A percentile compares a stretch with the other conserved stretches of the same genome.
Evolutionary conservation across 2,329 filamentous ascomycete genomes (phyloP).

Genomic region (Nannizziopsis arthrosporioides): DNA sequence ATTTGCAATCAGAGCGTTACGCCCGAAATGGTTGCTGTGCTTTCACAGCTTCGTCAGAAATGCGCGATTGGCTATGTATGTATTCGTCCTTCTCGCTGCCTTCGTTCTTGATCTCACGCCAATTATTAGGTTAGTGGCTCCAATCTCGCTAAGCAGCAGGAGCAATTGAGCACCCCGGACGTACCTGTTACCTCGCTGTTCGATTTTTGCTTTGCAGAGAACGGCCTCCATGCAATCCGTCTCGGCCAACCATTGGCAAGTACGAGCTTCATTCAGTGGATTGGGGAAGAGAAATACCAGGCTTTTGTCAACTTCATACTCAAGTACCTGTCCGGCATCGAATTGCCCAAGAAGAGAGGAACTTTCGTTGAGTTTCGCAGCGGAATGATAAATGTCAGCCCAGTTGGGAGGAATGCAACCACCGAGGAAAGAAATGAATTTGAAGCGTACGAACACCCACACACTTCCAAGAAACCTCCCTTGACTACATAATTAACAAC

Average conservation of each 20-base stretch:
- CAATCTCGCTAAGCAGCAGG: slow-evolving; percentile 86
- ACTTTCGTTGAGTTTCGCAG: slow-evolving; percentile 56
- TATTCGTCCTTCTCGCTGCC: not conserved
- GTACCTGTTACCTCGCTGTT: slow-evolving; percentile 71
- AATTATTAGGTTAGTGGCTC: slow-evolving; percentile 59
- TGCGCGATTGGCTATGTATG: slow-evolving; percentile 61
- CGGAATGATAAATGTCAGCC: slow-evolving; percentile 55
- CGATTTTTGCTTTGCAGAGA: slow-evolving; percentile 96
- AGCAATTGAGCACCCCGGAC: slow-evolving; percentile 66
- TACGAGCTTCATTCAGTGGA: slow-evolving; percentile 80
- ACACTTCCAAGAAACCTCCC: slow-evolving; percentile 41
- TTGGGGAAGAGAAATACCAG: slow-evolving; percentile 70
- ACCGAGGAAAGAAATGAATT: slow-evolving; percentile 70
- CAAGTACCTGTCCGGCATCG: slow-evolving; percentile 50
- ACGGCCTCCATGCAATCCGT: slow-evolving; percentile 84
- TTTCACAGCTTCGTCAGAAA: slow-evolving; percentile 70
- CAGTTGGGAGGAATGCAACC: slow-evolving; percentile 68
- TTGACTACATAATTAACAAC: slow-evolving; percentile 42
- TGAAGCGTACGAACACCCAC: slow-evolving; percentile 40
- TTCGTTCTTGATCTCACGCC: not conserved
- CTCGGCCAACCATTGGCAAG: slow-evolving; percentile 62
- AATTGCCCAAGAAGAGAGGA: slow-evolving; percentile 53
- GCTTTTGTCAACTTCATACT: slow-evolving; percentile 48
- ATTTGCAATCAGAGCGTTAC: slow-evolving; percentile 46
- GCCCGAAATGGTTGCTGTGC: slow-evolving; percentile 71